These are phyloP conservation scores for Penicillium turbatum DNA, from an alignment of 495 filamentous ascomycete species.

Conservation along the genomic window DNA sequence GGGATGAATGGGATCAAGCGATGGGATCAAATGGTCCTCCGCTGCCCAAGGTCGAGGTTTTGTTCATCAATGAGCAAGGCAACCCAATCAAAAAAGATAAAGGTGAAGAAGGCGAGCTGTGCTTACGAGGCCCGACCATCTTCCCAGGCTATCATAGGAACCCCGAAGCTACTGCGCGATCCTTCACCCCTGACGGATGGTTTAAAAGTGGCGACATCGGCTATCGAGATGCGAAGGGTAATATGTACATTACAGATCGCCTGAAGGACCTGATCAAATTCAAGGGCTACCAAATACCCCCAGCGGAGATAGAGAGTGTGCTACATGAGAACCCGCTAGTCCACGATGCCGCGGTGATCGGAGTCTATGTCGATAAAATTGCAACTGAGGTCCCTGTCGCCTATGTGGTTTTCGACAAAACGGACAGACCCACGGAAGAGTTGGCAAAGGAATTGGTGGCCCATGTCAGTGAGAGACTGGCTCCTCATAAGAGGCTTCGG, in stretches of 20 bases:
- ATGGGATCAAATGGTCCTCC: slow-evolving; percentile 48
- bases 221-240: slow-evolving; percentile 42
- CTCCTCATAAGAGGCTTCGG: slow-evolving; percentile 7
- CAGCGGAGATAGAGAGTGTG: slow-evolving; percentile 68
- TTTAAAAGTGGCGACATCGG: slow-evolving; percentile 57
- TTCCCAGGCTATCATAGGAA: slow-evolving; percentile 49
- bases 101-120: slow-evolving; percentile 55
- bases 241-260: slow-evolving; percentile 52
- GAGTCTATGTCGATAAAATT: slow-evolving; percentile 52
- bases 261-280: slow-evolving; percentile 52
- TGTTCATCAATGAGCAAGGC: slow-evolving; percentile 54
- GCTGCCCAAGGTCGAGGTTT: slow-evolving; percentile 67
- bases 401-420: slow-evolving; percentile 50
- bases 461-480: not conserved
- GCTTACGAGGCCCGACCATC: slow-evolving; percentile 61
- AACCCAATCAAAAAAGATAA: slow-evolving; percentile 24
- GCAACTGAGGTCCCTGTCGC: slow-evolving; percentile 70
- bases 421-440: slow-evolving; percentile 26
- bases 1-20: not conserved
- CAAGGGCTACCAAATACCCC: slow-evolving; percentile 60
- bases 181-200: slow-evolving; percentile 49
- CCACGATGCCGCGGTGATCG: slow-evolving; percentile 67
- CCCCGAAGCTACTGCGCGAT: slow-evolving; percentile 43
- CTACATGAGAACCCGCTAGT: slow-evolving; percentile 61
- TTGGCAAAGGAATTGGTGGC: not conserved